These are phyloP conservation scores for Cubamyces sp. DNA, from an alignment of 768 basidiomycete species.

Conservation along the genomic window DNA sequence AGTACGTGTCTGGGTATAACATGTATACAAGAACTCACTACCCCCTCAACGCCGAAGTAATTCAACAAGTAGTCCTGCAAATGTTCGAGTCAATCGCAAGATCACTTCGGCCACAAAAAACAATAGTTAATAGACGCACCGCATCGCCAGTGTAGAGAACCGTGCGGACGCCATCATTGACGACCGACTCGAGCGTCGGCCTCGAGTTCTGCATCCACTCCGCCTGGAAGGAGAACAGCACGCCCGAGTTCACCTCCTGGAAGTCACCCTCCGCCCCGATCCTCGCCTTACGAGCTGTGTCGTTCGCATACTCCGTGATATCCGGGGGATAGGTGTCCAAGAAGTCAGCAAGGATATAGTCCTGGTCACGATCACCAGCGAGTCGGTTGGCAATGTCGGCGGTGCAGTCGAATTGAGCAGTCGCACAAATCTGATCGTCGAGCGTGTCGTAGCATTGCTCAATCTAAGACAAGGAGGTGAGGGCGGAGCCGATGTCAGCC, in stretches of 20 bases:
- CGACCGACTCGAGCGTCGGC: constrained; percentile 56
- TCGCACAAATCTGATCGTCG: constrained; percentile 53
- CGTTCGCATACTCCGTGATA: constrained; percentile 36
- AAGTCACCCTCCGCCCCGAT: constrained; percentile 52
- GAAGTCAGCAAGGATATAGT: constrained; percentile 42
- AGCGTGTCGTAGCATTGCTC: constrained; percentile 51
- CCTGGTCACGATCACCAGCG: constrained; percentile 53
- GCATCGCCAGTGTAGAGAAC: constrained; percentile 60
- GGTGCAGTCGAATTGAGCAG: constrained; percentile 62
- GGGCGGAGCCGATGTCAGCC: neutral
- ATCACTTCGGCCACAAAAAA: too few species aligned
- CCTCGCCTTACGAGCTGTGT: constrained; percentile 35
- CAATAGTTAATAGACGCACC: constrained; percentile 31
- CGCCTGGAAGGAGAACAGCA: constrained; percentile 48
- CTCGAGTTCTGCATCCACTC: constrained; percentile 59
- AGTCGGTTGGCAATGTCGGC: constrained; percentile 53
- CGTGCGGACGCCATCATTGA: constrained; percentile 57
- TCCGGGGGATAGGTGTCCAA: constrained; percentile 50
- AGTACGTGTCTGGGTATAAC: neutral
- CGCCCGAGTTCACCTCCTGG: constrained; percentile 41
- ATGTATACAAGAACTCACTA: constrained; percentile 41
- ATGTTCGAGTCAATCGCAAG: too few species aligned
- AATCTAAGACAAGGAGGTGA: constrained; percentile 42
- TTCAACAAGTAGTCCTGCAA: constrained; percentile 53
- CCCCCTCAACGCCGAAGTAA: constrained; percentile 56